These are phyloP conservation scores for Talaromyces funiculosus DNA, from an alignment of 2,329 filamentous ascomycete species.

Conservation along the genomic window DNA sequence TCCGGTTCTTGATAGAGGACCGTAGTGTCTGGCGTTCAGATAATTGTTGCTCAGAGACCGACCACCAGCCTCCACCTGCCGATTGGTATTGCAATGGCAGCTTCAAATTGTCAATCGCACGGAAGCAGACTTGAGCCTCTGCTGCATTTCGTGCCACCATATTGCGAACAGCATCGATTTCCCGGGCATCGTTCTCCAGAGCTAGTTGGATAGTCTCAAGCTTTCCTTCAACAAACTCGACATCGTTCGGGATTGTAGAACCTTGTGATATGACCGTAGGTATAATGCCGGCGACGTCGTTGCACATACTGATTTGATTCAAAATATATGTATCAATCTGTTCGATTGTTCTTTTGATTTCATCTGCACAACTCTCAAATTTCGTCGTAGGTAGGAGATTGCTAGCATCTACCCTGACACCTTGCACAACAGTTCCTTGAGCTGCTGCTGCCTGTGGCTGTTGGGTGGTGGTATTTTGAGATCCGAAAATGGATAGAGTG, in stretches of 20 bases:
- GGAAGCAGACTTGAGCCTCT: constrained; percentile 66
- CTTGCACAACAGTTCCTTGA: constrained; percentile 48
- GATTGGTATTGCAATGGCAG: constrained; percentile 61
- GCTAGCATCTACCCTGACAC: constrained; percentile 70
- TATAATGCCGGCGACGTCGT: constrained; percentile 68
- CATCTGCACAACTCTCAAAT: constrained; percentile 81
- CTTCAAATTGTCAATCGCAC: constrained; percentile 68
- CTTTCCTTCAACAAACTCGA: constrained; percentile 57
- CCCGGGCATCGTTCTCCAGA: constrained; percentile 57
- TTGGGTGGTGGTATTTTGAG: constrained; percentile 26
- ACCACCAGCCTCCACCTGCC: constrained; percentile 37
- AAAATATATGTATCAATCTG: constrained; percentile 74
- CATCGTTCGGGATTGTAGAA: constrained; percentile 59
- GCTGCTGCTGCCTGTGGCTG: constrained; percentile 30
- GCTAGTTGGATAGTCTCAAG: constrained; percentile 59
- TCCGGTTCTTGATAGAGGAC: constrained; percentile 30
- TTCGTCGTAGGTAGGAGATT: constrained; percentile 82
- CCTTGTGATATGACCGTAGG: constrained; percentile 59
- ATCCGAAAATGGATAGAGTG: constrained; percentile 36
- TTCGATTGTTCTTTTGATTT: constrained; percentile 72
- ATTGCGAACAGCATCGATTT: constrained; percentile 53
- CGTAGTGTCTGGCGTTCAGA: constrained; percentile 35
- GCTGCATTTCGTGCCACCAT: constrained; percentile 60
- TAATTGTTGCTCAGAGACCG: constrained; percentile 34
- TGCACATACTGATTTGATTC: constrained; percentile 66